These are phyloP conservation scores for Clarireedia paspali DNA, from an alignment of 2,329 filamentous ascomycete genomes.

Conservation along the genomic window DNA sequence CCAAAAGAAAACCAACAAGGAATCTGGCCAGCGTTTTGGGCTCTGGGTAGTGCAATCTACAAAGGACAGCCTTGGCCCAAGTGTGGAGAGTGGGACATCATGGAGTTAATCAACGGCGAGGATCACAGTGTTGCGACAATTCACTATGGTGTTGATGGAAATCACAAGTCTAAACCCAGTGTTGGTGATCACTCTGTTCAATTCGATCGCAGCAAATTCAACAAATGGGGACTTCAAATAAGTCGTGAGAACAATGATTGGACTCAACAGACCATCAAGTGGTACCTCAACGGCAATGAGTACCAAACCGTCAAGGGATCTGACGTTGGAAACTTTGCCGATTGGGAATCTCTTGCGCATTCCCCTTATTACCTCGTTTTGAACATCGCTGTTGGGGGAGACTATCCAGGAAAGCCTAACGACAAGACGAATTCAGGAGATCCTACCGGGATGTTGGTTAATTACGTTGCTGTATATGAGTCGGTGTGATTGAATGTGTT, in stretches of 20 bases:
- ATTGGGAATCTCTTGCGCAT: slow-evolving; percentile 12
- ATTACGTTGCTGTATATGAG: slow-evolving; percentile 18
- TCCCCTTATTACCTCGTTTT: slow-evolving; percentile 13
- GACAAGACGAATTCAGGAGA: slow-evolving; percentile 13
- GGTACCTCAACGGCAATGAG: not conserved
- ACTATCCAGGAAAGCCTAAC: slow-evolving; percentile 12
- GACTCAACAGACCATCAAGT: not conserved
- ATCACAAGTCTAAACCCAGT: not conserved
- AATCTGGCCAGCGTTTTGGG: slow-evolving; percentile 43
- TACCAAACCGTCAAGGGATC: not conserved
- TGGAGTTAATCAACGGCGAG: slow-evolving; percentile 36
- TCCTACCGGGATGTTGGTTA: slow-evolving; percentile 18
- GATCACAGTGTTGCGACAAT: not conserved
- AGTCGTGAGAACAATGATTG: not conserved
- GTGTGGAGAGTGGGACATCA: slow-evolving; percentile 38
- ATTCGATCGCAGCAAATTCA: not conserved
- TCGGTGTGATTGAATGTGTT: too few species aligned
- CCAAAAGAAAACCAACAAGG: slow-evolving; percentile 28
- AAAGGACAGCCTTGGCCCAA: slow-evolving; percentile 32
- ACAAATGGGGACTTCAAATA: not conserved
- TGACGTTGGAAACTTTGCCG: slow-evolving; percentile 10
- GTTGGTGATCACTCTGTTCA: not conserved
- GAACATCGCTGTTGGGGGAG: slow-evolving; percentile 20
- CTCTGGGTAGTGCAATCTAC: slow-evolving; percentile 31
- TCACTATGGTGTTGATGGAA: not conserved